Base-by-base conservation (phyloP, 352 stramenopile species). In the Pythium periplocum region DNA sequence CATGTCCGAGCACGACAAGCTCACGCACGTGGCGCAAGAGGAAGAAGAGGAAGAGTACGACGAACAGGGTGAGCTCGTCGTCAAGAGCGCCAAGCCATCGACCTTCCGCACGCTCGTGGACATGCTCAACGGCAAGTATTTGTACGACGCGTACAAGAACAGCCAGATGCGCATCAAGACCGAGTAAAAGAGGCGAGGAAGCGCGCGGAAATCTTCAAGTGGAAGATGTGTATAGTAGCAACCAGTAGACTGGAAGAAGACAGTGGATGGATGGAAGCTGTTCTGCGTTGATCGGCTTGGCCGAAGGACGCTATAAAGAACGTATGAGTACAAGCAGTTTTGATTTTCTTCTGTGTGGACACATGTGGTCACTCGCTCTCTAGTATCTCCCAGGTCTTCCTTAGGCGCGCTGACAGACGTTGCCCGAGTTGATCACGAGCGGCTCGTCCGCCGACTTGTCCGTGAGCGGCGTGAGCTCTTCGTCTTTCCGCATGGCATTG, bases 51-150 rank as follows among this genome's bases (percentile, higher is more conserved):
- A 87, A 33, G 59, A 87, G 43, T 73, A 89, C 55, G 61, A 66
- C 30, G 58, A 70, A 47, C 55, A 66, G 31, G 64, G 55, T 52
- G 83, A 87, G 56, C 33, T 35, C 35, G 58, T 61, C 59, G 65
- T 61, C 53, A 66, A 76, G 55, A 61, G 62, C 31, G 26, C 40
- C 46, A 45, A 53, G 39, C 45, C 55, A 50, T 83, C 81, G 44
- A 73, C 62, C 6, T 64, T 91, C 48, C 79, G 81, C 61, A 91
- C 80, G 66, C 66, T 94, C 45, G 48, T 92, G 11, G 81, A 93
- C 61, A 94, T 94, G 84, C 82, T 94, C 62, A 91, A 88, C 53
- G 84, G 84, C 56, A 84, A 87, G 49, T 94, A 94, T 62, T 62
- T 94, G n/a, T 88, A 91, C 64, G 75, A 94, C 62, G 79, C 82